Percentiles rank a stretch among this genome's conserved stretches.
phyloP scores from a whole-genome alignment of 768 basidiomycete genomes.

The Filobasidium wieringae region DNA sequence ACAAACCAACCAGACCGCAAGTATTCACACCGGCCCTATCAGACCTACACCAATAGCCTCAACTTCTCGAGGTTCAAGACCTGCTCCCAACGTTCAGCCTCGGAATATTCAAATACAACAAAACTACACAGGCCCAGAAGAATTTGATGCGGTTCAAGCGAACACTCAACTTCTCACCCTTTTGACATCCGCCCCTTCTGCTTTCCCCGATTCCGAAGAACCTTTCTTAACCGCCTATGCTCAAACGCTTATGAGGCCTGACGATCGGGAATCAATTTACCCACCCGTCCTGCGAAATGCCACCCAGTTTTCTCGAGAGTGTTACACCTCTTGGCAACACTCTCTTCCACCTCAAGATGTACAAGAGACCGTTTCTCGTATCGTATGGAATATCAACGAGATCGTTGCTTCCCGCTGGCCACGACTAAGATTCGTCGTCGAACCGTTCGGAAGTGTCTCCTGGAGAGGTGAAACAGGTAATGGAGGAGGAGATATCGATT shows the following conservation, averaged over 20 bases:
- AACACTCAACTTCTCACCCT: neutral
- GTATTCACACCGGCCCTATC: too few species aligned
- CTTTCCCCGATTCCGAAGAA: neutral
- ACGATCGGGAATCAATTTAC: neutral
- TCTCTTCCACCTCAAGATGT: neutral
- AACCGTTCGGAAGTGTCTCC: conserved; percentile 36
- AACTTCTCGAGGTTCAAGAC: too few species aligned
- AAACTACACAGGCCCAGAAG: too few species aligned
- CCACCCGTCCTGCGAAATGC: neutral
- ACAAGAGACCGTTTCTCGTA: conserved; percentile 1
- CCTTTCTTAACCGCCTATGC: neutral
- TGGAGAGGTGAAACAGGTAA: conserved; percentile 36
- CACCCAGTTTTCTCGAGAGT: neutral
- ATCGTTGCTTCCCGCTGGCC: conserved; percentile 1
- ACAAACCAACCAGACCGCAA: too few species aligned
- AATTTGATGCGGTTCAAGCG: neutral
- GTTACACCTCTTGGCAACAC: conserved; percentile 1
- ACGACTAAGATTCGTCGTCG: conserved; percentile 24
- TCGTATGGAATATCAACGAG: conserved; percentile 6
- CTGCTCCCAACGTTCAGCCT: too few species aligned
- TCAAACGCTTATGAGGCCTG: neutral
- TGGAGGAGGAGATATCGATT: conserved; percentile 33
- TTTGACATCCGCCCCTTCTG: neutral
- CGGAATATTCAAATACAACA: too few species aligned
- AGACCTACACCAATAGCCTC: too few species aligned